A percentile compares a stretch with the other conserved stretches of the same genome.
phyloP scores from a whole-genome alignment of 2,329 filamentous ascomycete species.

The Pestalotiopsis sp. region DNA sequence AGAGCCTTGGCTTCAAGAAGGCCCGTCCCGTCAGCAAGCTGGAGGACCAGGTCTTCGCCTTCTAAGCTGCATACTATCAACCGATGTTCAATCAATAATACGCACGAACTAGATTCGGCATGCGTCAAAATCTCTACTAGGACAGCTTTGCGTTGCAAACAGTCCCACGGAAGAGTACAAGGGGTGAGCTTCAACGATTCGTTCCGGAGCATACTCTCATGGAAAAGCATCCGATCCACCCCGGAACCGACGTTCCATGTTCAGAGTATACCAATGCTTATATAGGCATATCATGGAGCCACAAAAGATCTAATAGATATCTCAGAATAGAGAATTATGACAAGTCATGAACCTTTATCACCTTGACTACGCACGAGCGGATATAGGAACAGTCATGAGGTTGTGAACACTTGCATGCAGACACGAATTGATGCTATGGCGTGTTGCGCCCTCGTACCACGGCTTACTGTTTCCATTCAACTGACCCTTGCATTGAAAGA shows the following conservation, averaged over 20 bases:
- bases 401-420: not conserved
- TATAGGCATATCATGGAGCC: not conserved
- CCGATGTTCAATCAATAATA: not conserved
- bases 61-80: slow-evolving; percentile 53
- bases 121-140: not conserved
- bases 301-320: not conserved
- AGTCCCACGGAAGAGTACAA: not conserved
- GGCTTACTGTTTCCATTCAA: not conserved
- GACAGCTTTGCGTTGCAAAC: not conserved
- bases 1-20: slow-evolving; percentile 88
- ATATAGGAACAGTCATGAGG: not conserved
- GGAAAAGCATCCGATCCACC: not conserved
- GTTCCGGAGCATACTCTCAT: not conserved
- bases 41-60: slow-evolving; percentile 96
- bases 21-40: slow-evolving; percentile 95
- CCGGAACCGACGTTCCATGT: not conserved
- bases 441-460: not conserved
- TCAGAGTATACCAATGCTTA: not conserved
- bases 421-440: not conserved
- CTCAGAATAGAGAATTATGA: not conserved
- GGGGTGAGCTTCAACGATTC: not conserved
- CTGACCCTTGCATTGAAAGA: not conserved
- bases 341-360: not conserved
- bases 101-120: not conserved
- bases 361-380: not conserved